Conservation (phyloP, 352 stramenopile genomes). For the Plasmopara viticola region DNA sequence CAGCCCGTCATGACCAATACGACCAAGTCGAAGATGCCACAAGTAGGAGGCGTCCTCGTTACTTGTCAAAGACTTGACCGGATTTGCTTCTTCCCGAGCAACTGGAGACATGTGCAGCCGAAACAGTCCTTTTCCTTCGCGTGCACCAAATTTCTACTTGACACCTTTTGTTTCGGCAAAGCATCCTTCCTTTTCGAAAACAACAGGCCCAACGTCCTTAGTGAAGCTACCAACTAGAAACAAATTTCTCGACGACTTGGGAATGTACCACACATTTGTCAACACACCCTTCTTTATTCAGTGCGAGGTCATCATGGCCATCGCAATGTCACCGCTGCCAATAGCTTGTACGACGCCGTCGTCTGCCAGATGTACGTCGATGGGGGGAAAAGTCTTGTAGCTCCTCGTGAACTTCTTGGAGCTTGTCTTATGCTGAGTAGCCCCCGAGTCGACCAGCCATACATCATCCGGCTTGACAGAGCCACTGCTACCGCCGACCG, state of each 20-base stretch:
- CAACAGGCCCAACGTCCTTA: conserved; percentile 9
- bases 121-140: conserved; percentile 13
- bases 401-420: conserved; percentile 1
- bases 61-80: conserved; percentile 1
- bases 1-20: background rate
- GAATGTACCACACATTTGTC: conserved; percentile 8
- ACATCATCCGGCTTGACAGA: background rate
- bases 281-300: conserved; percentile 7
- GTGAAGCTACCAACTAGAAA: conserved; percentile 1
- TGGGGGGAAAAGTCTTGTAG: background rate
- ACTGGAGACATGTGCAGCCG: background rate
- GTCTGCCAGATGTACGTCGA: background rate
- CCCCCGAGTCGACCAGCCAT: background rate
- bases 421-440: background rate
- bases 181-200: conserved; percentile 11
- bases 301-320: background rate
- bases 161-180: conserved; percentile 7
- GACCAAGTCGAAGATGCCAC: background rate
- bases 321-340: background rate
- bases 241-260: conserved; percentile 5
- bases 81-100: conserved; percentile 1
- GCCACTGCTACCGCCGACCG: background rate
- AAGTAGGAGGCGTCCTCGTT: background rate
- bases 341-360: background rate
- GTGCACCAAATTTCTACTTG: conserved; percentile 10